Evolutionary conservation across 2,329 filamentous ascomycete genomes (phyloP).

Genomic region (Fusarium pseudoanthophilum): DNA sequence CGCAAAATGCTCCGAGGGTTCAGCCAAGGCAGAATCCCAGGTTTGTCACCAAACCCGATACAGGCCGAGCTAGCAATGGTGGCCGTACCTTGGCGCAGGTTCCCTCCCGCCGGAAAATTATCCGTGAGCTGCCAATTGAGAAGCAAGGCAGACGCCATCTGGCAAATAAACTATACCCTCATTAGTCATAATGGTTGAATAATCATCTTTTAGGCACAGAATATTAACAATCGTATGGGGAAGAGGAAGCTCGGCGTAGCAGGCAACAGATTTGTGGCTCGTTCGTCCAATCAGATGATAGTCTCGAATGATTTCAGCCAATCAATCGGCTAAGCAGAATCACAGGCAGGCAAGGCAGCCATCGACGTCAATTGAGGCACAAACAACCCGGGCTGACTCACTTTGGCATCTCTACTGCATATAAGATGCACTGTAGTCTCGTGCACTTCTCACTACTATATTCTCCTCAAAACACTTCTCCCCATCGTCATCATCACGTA

Average conservation of each 20-base stretch:
- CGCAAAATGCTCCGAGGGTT: background rate
- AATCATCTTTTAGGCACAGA: too few species aligned
- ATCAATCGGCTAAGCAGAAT: constrained; percentile 7
- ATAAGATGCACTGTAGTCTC: background rate
- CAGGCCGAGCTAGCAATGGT: background rate
- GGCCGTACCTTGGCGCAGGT: background rate
- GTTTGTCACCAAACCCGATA: background rate
- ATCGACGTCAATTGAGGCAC: background rate
- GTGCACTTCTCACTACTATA: background rate
- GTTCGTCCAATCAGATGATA: constrained; percentile 1
- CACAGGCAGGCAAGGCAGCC: constrained; percentile 18
- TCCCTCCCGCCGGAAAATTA: background rate
- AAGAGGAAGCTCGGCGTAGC: background rate
- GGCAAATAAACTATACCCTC: rapidly evolving
- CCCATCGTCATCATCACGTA: background rate
- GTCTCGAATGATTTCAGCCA: rapidly evolving
- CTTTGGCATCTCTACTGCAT: rapidly evolving
- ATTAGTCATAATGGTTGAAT: background rate
- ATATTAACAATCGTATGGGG: rapidly evolving
- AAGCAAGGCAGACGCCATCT: background rate
- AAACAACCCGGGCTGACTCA: constrained; percentile 4
- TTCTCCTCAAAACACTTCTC: background rate
- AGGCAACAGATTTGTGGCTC: constrained; percentile 18
- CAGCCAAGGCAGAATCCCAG: background rate
- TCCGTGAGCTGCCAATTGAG: background rate